Base-by-base conservation (phyloP, 305 asterid species). In the Plantago coronopus region DNA sequence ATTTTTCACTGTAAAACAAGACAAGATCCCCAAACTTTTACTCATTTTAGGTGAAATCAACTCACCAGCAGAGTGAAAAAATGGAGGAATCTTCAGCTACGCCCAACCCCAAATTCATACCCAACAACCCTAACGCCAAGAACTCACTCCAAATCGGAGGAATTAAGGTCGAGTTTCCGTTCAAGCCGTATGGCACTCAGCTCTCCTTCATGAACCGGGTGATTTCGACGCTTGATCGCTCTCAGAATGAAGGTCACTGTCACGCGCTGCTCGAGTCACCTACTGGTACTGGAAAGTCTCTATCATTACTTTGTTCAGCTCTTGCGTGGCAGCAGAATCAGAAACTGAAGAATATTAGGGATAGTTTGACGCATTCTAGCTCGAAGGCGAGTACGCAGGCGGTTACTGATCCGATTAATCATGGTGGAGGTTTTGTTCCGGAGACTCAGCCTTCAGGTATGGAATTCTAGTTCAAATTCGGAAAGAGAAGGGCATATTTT, bases 221-320 rank as follows among this genome's bases (percentile, higher is more conserved):
- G 18, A 88, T 91, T 31, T 78, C 93, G 16, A 91, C 97, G 2
- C 83, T 91, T 40, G 95, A 91, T 48, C 79, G 95, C 43, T 75
- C 95, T 2, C 69, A 60, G 68, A 74, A 83, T 22, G 98, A 91
- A 0, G 89, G 95, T 9, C 83, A 70, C 55, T 77, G 82, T 67
- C 94, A 91, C 72, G 97, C 98, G 67, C 77, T 91, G 68, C 97
- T 91, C 18, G 97, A 91, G 65, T 91, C 97, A 15, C 98, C 98
- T 1, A 91, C 98, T 10, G 98, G 98, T 18, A 91, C 98, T 0
- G 98, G 98, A 17, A 91, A 91, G 62, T 74, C 98, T 3, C 84
- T 88, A 2, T 88, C 98, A 34, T 82, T 91, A 59, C 97, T 91
- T 13, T 91, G 98, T 76, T 86, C 98, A 3, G 62, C 78, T 17